Evolutionary conservation across 805 yeast genomes (phyloP), one percentile per base, ranked within the genome.

Genomic region (Saturnispora silvae): DNA sequence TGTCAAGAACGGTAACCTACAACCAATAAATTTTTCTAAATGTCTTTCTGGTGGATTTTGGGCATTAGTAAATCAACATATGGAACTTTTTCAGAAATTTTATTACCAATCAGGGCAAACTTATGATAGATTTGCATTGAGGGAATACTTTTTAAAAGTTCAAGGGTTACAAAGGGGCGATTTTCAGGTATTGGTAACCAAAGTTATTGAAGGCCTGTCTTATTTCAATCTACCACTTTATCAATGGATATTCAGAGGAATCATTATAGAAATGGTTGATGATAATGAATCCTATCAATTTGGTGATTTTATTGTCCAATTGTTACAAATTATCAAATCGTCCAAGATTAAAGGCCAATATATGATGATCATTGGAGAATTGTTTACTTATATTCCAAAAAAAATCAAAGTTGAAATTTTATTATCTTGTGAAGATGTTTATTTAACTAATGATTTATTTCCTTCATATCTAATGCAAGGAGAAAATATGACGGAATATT

Each of bases 151-250:
- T 14, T 7, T 36, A 7, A n/a, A 25, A 5, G 28, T 27, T 10
- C 38, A 29, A 5, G n/a, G n/a, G n/a, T n/a, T n/a, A n/a, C n/a
- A n/a, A n/a, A n/a, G n/a, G n/a, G 17, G 27, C 9, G 26, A 11
- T n/a, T 6, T 25, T 6, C n/a, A 5, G 10, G 28, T 11, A 25
- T 25, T 5, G 10, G 28, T 11, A 11, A 25, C 11, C 6, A 11
- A 28, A 4, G 30, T 20, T 17, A 32, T 36, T 13, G 39, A 44
- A 10, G 43, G 45, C 3, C 38, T 65, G 16, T 52, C 61, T 36
- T 63, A 62, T 34, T 65, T 64, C 45, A 66, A 64, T 40, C 46
- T 69, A 17, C 65, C 68, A 2, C 43, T 68, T 2, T 52, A 61
- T 25, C 74, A 69, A 41, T 45, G 65, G 28, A 38, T 65, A 3